A percentile compares a stretch with the other conserved stretches of the same genome.
Evolutionary conservation across 352 stramenopile genomes (phyloP).

Genomic region (Pythium insidiosum): DNA sequence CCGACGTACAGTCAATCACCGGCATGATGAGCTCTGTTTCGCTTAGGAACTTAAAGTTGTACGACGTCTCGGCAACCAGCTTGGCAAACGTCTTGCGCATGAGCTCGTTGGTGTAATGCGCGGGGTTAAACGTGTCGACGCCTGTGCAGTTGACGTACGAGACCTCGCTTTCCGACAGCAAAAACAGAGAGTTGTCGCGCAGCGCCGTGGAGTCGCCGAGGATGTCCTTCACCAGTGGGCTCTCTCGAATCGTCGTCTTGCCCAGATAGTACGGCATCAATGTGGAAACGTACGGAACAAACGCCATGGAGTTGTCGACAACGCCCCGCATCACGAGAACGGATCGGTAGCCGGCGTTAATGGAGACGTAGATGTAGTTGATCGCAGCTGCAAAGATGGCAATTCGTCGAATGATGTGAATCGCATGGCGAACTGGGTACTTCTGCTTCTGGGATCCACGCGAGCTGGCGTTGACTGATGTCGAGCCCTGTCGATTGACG

Average conservation of each 20-base stretch:
- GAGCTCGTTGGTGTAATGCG: constrained; percentile 24
- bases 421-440: neutral
- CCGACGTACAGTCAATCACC: constrained; percentile 31
- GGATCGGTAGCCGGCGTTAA: constrained; percentile 16
- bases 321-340: constrained; percentile 13
- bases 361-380: constrained; percentile 21
- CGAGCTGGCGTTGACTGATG: no score
- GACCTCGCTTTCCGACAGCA: constrained; percentile 8
- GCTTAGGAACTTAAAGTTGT: constrained; percentile 24
- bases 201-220: constrained; percentile 22
- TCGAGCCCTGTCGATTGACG: no score
- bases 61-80: constrained; percentile 16
- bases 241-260: constrained; percentile 17
- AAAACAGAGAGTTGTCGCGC: constrained; percentile 22
- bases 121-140: neutral
- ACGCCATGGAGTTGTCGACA: constrained; percentile 7
- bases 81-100: constrained; percentile 18
- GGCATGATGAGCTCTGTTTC: constrained; percentile 31
- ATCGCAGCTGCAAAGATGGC: constrained; percentile 20
- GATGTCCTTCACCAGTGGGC: constrained; percentile 16
- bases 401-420: constrained; percentile 18
- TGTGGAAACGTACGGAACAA: constrained; percentile 6
- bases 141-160: constrained; percentile 17
- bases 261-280: constrained; percentile 25
- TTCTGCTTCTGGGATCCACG: neutral